Percentiles rank a stretch among this genome's conserved stretches.
Evolutionary conservation across 108 stramenopile species (phyloP).

Genomic region (Fragilariopsis cylindrus): DNA sequence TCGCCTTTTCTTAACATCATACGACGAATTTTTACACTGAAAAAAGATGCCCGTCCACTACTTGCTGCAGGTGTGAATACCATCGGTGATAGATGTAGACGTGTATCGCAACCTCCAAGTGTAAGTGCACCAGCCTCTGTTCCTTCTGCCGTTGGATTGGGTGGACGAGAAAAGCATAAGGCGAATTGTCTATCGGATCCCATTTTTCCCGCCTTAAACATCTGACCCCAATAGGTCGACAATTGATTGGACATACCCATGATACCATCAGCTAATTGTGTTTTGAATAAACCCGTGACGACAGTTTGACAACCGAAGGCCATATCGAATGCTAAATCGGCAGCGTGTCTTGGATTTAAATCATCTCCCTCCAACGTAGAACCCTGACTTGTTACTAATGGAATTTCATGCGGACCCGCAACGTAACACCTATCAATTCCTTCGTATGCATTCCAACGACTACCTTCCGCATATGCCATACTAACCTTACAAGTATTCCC

Average conservation of each 20-base stretch:
- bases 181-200: slow-evolving; percentile 49
- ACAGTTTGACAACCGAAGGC: slow-evolving; percentile 91
- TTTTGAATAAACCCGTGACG: slow-evolving; percentile 84
- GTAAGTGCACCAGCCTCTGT: slow-evolving; percentile 76
- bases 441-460: slow-evolving; percentile 62
- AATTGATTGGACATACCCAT: slow-evolving; percentile 72
- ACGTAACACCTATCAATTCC: slow-evolving; percentile 52
- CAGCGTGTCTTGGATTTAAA: slow-evolving; percentile 32
- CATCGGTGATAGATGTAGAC: slow-evolving; percentile 80
- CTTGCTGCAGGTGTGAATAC: slow-evolving; percentile 50
- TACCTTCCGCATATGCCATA: slow-evolving; percentile 57
- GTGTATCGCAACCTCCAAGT: slow-evolving; percentile 83
- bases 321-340: slow-evolving; percentile 56
- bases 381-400: slow-evolving; percentile 12
- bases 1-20: slow-evolving; percentile 67
- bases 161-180: slow-evolving; percentile 60
- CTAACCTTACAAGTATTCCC: slow-evolving; percentile 30
- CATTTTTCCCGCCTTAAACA: slow-evolving; percentile 42
- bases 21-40: slow-evolving; percentile 60
- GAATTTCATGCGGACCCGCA: slow-evolving; percentile 32
- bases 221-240: slow-evolving; percentile 62
- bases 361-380: slow-evolving; percentile 4
- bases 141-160: slow-evolving; percentile 42
- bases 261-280: slow-evolving; percentile 92
- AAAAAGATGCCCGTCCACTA: slow-evolving; percentile 55